Percentiles rank a stretch among this genome's conserved stretches.
Evolutionary conservation across 345 rosid genomes (phyloP).

Genomic region (Passiflora organensis): DNA sequence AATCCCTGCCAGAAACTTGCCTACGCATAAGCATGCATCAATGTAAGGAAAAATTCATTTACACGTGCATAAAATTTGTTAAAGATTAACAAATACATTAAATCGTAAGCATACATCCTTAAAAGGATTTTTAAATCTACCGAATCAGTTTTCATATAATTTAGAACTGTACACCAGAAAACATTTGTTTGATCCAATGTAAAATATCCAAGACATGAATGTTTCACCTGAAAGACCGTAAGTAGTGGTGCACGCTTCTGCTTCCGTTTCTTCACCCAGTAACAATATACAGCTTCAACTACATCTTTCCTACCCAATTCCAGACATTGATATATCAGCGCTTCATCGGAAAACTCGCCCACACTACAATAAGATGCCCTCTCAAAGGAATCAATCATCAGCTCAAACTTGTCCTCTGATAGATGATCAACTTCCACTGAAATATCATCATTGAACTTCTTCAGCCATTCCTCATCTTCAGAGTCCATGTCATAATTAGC

Average conservation of each 20-base stretch:
- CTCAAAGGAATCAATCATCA: constrained; percentile 85
- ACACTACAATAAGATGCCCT: constrained; percentile 58
- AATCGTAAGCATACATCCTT: not conserved
- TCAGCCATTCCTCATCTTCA: constrained; percentile 91
- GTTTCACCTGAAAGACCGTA: constrained; percentile 79
- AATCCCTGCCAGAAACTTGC: too few species aligned
- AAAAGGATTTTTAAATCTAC: not conserved
- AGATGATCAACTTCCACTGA: constrained; percentile 33
- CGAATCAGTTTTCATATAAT: too few species aligned
- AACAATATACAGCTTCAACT: constrained; percentile 61
- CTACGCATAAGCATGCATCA: too few species aligned
- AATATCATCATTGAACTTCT: constrained; percentile 41
- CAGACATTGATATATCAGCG: constrained; percentile 34
- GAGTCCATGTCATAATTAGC: constrained; percentile 88
- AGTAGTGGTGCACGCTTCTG: constrained; percentile 59
- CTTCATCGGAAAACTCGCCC: constrained; percentile 53
- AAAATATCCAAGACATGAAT: not conserved
- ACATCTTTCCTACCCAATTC: constrained; percentile 55
- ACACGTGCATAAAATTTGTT: too few species aligned
- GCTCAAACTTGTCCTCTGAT: constrained; percentile 63
- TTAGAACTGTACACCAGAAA: too few species aligned
- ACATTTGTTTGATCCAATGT: too few species aligned
- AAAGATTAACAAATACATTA: too few species aligned
- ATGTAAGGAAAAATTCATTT: too few species aligned
- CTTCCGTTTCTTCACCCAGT: constrained; percentile 76